phyloP scores from a whole-genome alignment of 768 basidiomycete species.

The Sutorius australiensis region DNA sequence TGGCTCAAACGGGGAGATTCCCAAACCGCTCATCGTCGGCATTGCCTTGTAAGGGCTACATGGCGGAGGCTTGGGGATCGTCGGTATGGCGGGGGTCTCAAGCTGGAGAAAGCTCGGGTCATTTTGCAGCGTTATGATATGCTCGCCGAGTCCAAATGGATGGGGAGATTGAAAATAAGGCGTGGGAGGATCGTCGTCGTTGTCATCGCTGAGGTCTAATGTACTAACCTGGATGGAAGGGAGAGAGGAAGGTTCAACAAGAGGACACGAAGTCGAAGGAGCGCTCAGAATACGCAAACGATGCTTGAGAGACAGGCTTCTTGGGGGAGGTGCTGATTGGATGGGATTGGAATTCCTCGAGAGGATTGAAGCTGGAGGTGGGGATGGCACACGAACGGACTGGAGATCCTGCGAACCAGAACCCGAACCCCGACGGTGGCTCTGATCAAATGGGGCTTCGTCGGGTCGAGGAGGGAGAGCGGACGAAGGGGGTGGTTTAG shows the following conservation, averaged over 20 bases:
- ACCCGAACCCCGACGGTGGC: conserved; percentile 35
- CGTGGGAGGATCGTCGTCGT: conserved; percentile 28
- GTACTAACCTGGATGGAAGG: conserved; percentile 27
- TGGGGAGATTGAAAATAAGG: conserved; percentile 14
- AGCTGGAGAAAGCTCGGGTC: conserved; percentile 63
- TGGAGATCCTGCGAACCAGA: conserved; percentile 29
- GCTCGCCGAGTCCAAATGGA: conserved; percentile 48
- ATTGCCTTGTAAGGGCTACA: conserved; percentile 23
- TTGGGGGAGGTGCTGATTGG: conserved; percentile 24
- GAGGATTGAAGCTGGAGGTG: conserved; percentile 34
- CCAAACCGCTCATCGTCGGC: conserved; percentile 10
- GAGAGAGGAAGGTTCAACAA: conserved; percentile 24
- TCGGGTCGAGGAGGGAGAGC: conserved; percentile 67
- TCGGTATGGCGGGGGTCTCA: conserved; percentile 41
- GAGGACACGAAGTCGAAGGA: conserved; percentile 38
- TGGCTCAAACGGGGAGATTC: conserved; percentile 22
- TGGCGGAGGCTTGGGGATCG: conserved; percentile 16
- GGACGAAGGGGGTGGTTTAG: conserved; percentile 59
- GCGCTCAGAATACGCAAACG: conserved; percentile 68
- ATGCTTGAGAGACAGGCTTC: conserved; percentile 48
- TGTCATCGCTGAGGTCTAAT: conserved; percentile 23
- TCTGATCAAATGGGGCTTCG: conserved; percentile 35
- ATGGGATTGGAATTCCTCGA: conserved; percentile 30
- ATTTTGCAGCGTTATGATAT: conserved; percentile 48
- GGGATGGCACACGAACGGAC: conserved; percentile 46